Evolutionary conservation across 768 basidiomycete species (phyloP), one percentile per base, ranked within the genome.

Genomic region (Lanmaoa rubissima): DNA sequence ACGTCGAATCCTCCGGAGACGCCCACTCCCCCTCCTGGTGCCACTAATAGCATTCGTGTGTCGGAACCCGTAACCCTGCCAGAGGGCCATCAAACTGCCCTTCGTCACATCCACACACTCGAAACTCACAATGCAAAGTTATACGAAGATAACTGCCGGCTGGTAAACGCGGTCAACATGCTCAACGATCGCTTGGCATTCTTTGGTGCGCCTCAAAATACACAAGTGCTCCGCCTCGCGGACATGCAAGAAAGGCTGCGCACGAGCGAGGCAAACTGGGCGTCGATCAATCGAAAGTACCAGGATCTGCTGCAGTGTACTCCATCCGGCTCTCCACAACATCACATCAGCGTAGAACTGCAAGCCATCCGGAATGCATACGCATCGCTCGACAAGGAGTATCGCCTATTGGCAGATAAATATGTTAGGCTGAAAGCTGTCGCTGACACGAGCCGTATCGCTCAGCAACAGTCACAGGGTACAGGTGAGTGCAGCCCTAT

Each of bases 11-110:
- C 53, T 43, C 54, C 48, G 0, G 57, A 55, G 5, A 54, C 57
- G 2, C 61, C 57, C 9, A 52, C 47, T 8, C 49, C 51, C 19
- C 45, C 61, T 54, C 43, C 41, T 42, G 28, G 43, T 21, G 26
- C 10, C 21, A 17, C 40, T 21, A 26, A 45, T 17, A 80, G 78
- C 66, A 75, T 75, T 13, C 82, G 76, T 60, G 70, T 80, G 24
- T 61, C 71, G 5, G 81, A 81, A 58, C 73, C 71, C 59, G 76
- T 79, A 19, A 72, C 75, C 7, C 72, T 82, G 11, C 47, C 43
- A 17, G 69, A 73, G 17, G 59, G 36, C 8, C 45, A 62, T 50
- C 60, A 65, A 24, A n/a, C 34, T 14, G 40, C 58, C 55, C 51
- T 73, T 5, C 73, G 71, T 45, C 76, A 67, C 35, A 48, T 82